Percentiles rank a stretch among this genome's conserved stretches.
phyloP scores from a whole-genome alignment of 2,329 filamentous ascomycete genomes.

The Fusarium sp. region DNA sequence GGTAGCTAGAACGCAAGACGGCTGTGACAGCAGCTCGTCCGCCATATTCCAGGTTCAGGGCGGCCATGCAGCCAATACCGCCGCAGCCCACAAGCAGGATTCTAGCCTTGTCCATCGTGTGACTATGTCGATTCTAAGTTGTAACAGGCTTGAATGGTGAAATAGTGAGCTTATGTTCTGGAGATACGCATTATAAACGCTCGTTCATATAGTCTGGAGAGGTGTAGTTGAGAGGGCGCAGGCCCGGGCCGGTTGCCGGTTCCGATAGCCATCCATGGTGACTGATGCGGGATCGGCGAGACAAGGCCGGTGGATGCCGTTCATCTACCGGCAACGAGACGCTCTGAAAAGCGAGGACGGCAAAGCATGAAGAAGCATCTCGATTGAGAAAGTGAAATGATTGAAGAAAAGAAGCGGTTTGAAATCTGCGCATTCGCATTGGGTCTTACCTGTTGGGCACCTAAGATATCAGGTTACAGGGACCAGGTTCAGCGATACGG shows the following conservation, averaged over 20 bases:
- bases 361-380: not conserved
- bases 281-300: not conserved
- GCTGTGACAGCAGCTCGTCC: conserved; percentile 38
- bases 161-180: not conserved
- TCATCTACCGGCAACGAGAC: not conserved
- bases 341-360: not conserved
- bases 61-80: conserved; percentile 41
- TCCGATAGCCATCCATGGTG: not conserved
- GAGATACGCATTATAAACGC: not conserved
- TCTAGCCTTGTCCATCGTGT: conserved; percentile 29
- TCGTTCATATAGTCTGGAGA: not conserved
- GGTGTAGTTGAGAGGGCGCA: conserved; percentile 28
- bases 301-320: not conserved
- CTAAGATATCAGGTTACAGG: not conserved
- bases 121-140: not conserved
- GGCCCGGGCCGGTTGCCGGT: conserved; percentile 22
- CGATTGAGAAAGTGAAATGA: not conserved
- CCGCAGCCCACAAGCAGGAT: conserved; percentile 39
- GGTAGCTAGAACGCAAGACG: conserved; percentile 42
- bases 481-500: not conserved
- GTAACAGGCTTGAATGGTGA: not conserved
- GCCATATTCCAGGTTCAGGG: conserved; percentile 38
- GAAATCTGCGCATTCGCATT: not conserved
- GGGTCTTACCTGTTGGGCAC: not conserved
- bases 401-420: not conserved